These are phyloP conservation scores for Geotrichum europaeum DNA, from an alignment of 1,139 yeast genomes.

Conservation along the genomic window DNA sequence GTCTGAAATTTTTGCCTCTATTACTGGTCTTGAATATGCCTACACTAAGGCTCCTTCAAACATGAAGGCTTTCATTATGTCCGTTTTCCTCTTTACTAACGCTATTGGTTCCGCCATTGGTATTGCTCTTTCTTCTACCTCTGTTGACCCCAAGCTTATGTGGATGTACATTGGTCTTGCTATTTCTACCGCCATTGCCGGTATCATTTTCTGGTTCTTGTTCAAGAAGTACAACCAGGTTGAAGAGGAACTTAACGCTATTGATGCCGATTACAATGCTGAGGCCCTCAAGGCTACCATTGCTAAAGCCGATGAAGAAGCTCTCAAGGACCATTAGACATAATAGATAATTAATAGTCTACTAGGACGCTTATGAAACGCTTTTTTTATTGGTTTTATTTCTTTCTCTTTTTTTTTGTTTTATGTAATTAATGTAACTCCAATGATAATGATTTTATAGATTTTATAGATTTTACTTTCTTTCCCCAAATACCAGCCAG, in stretches of 20 bases:
- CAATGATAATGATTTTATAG: not conserved
- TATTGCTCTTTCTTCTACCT: slow-evolving; percentile 61
- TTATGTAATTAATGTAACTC: not conserved
- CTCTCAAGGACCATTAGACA: slow-evolving; percentile 4
- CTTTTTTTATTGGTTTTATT: not conserved
- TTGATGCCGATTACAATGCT: slow-evolving; percentile 39
- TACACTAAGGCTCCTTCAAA: slow-evolving; percentile 62
- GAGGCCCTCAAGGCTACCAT: not conserved
- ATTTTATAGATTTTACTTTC: slow-evolving; percentile 10
- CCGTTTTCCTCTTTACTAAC: slow-evolving; percentile 53
- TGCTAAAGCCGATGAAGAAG: slow-evolving; percentile 2
- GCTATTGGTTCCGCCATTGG: slow-evolving; percentile 70
- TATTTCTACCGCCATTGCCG: slow-evolving; percentile 53
- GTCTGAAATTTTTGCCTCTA: slow-evolving; percentile 59
- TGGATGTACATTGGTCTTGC: slow-evolving; percentile 65
- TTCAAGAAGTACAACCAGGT: slow-evolving; percentile 51
- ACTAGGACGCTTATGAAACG: not conserved
- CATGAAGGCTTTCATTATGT: slow-evolving; percentile 63
- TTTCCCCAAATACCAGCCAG: slow-evolving; percentile 2
- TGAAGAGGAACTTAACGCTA: slow-evolving; percentile 56
- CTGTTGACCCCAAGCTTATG: slow-evolving; percentile 60
- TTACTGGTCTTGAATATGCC: slow-evolving; percentile 64
- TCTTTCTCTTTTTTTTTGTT: not conserved
- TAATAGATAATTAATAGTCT: not conserved
- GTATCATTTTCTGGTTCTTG: slow-evolving; percentile 54